Evolutionary conservation across 2,329 filamentous ascomycete genomes (phyloP), one percentile per base, ranked within the genome.

Genomic region (Ophiostoma angusticollis): DNA sequence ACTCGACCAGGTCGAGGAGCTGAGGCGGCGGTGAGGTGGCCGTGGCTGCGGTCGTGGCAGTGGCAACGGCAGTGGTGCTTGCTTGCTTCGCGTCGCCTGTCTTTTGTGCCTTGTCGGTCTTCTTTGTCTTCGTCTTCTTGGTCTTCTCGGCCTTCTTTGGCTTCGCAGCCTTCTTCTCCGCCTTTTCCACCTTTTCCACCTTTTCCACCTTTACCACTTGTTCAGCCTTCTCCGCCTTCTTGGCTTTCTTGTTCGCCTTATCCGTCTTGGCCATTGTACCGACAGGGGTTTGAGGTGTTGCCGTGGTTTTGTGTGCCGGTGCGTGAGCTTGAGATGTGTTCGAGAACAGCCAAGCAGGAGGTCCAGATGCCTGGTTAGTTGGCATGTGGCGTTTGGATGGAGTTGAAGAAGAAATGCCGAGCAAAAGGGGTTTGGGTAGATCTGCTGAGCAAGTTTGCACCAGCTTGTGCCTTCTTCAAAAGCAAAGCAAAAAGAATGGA

Each of bases 1-100:
- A 58, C 45, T 74, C 74, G 50, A 86, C 68, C 13, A 84, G 63
- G 44, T 76, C 71, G 53, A 86, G 63, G 25, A 86, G 62, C 56
- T 80, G 68, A 21, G 68, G 58, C 5, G 79, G 69, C 19, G 73
- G 33, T 62, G 55, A 37, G 6, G 43, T 12, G 3, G 45, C 44
- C 30, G 47, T 40, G 13, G 46, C 31, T 11, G 40, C 29, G 11
- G 45, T 8, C 3, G 45, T 40, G 33, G 46, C 38, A 16, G 45
- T 28, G 14, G 37, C 37, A 4, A 32, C 35, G 32, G 43, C 42
- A 23, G 46, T 50, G 8, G 45, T 37, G 34, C 45, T 50, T 35
- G 33, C n/a, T n/a, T n/a, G n/a, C n/a, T n/a, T n/a, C n/a, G n/a
- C n/a, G n/a, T n/a, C n/a, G n/a, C n/a, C n/a, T n/a, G n/a, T n/a